Evolutionary conservation across 1,284 basidiomycete genomes (phyloP).

Genomic region (Salmacisia buchloeana): DNA sequence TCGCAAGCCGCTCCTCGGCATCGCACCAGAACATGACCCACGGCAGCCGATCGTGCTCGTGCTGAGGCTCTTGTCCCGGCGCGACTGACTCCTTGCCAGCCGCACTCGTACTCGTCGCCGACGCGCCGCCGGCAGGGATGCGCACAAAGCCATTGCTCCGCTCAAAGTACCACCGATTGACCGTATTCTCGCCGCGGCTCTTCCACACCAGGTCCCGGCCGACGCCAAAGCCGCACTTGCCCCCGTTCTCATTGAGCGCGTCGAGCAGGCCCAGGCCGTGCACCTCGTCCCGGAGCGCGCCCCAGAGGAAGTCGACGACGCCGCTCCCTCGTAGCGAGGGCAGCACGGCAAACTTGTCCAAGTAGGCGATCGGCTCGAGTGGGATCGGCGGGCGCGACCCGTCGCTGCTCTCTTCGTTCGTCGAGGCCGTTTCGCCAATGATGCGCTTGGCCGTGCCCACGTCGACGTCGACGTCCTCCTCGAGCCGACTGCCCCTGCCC

Average conservation of each 20-base stretch:
- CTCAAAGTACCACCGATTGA: constrained; percentile 99
- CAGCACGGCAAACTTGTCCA: constrained; percentile 97
- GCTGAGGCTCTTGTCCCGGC: neutral
- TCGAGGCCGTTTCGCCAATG: neutral
- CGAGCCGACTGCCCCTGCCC: neutral
- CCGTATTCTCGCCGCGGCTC: constrained; percentile 81
- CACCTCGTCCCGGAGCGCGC: constrained; percentile 94
- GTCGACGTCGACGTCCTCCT: neutral
- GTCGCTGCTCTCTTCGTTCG: too few relatives aligned
- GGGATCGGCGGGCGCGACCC: constrained; percentile 15
- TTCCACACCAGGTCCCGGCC: constrained; percentile 96
- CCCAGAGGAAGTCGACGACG: constrained; percentile 98
- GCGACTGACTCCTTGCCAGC: neutral
- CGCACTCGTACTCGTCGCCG: constrained; percentile 16
- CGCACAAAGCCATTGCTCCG: constrained; percentile 83
- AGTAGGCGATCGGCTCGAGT: constrained; percentile 66
- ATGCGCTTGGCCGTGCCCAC: neutral
- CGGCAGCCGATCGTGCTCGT: constrained; percentile 53
- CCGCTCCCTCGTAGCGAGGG: constrained; percentile 94
- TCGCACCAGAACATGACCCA: constrained; percentile 99
- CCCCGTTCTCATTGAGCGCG: constrained; percentile 85
- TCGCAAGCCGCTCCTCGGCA: constrained; percentile 66
- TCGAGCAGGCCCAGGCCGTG: constrained; percentile 90
- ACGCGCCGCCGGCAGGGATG: constrained; percentile 52
- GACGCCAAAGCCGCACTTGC: constrained; percentile 74